These are phyloP conservation scores for Rickenella mellea DNA, from an alignment of 768 basidiomycete species.

Conservation along the genomic window DNA sequence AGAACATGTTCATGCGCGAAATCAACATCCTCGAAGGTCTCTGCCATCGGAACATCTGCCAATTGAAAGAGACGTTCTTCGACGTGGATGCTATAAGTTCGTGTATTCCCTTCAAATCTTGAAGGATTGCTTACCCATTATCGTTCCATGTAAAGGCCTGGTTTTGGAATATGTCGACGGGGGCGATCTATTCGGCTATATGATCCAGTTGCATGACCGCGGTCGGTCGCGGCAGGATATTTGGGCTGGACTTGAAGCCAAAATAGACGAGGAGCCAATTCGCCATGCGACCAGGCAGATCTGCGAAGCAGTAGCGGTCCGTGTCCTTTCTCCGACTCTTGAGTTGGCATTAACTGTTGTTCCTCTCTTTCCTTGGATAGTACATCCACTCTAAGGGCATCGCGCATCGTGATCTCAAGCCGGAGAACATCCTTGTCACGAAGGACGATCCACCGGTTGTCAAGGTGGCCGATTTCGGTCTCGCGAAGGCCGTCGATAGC, in stretches of 20 bases:
- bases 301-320: constrained; percentile 67
- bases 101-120: constrained; percentile 21
- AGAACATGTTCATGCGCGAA: constrained; percentile 62
- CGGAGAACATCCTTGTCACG: constrained; percentile 35
- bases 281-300: constrained; percentile 74
- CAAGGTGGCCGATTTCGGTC: constrained; percentile 39
- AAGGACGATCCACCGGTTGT: constrained; percentile 14
- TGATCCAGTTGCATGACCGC: constrained; percentile 47
- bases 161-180: constrained; percentile 83
- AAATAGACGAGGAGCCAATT: constrained; percentile 47
- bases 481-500: constrained; percentile 69
- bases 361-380: background rate
- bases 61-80: background rate
- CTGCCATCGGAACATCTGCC: background rate
- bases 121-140: constrained; percentile 27
- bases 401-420: constrained; percentile 83
- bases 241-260: too few relatives aligned
- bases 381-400: constrained; percentile 18
- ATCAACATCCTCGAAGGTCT: background rate
- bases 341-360: background rate
- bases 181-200: constrained; percentile 80
- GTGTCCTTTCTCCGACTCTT: constrained; percentile 11
- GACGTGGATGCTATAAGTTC: constrained; percentile 40
- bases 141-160: constrained; percentile 54
- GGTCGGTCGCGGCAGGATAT: too few relatives aligned